Conservation (phyloP, 768 basidiomycete species). For the Hygrocybe punicea region DNA sequence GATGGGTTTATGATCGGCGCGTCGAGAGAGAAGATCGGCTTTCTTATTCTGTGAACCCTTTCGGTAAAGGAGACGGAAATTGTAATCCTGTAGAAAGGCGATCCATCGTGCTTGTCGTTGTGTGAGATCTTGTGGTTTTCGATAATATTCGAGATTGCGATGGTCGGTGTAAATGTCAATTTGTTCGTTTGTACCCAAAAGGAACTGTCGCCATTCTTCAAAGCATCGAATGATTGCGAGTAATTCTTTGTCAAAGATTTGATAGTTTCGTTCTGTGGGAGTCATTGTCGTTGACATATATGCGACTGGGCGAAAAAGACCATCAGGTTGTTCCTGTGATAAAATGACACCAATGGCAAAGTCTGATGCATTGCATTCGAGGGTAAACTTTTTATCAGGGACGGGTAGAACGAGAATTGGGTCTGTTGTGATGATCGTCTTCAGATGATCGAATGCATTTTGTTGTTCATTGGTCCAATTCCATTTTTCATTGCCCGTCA, state of each 20-base stretch:
- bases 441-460: conserved; percentile 26
- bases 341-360: conserved; percentile 29
- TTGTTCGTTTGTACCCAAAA: background rate
- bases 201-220: background rate
- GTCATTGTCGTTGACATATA: conserved; percentile 33
- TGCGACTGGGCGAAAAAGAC: conserved; percentile 36
- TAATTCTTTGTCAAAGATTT: conserved; percentile 51
- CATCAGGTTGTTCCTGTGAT: conserved; percentile 20
- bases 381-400: too few species aligned
- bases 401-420: background rate
- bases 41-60: too few species aligned
- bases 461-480: conserved; percentile 14
- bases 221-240: conserved; percentile 38
- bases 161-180: too few species aligned
- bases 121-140: too few species aligned
- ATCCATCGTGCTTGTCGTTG: too few species aligned
- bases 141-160: too few species aligned
- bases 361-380: conserved; percentile 24
- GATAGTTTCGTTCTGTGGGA: conserved; percentile 43
- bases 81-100: too few species aligned
- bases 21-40: too few species aligned
- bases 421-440: conserved; percentile 13
- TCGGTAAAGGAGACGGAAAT: too few species aligned
- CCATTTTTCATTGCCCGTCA: conserved; percentile 25
- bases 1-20: too few species aligned